phyloP scores from a whole-genome alignment of 1,284 basidiomycete species.

The Somion occarium region DNA sequence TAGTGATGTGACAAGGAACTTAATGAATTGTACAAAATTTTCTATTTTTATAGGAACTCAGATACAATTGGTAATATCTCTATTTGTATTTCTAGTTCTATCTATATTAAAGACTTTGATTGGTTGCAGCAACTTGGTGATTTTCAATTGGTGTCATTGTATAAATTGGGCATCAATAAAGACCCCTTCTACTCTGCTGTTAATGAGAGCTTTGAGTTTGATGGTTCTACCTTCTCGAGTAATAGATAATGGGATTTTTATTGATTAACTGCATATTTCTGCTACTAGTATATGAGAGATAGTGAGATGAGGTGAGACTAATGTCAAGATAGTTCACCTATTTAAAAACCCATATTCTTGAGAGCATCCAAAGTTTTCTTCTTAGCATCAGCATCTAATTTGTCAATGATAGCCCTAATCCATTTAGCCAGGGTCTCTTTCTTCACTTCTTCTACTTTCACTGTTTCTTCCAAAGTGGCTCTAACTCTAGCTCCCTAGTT shows the following conservation, averaged over 20 bases:
- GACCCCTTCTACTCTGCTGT: constrained; percentile 19
- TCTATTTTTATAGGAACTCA: constrained; percentile 1
- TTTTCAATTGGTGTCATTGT: constrained; percentile 7
- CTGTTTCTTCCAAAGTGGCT: no score
- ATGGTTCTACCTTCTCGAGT: background rate
- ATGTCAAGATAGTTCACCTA: no score
- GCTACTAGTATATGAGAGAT: no score
- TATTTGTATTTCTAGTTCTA: constrained; percentile 14
- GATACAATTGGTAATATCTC: constrained; percentile 14
- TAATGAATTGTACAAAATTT: constrained; percentile 8
- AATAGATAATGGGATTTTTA: background rate
- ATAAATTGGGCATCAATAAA: constrained; percentile 19
- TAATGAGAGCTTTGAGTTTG: constrained; percentile 9
- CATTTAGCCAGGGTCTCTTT: background rate
- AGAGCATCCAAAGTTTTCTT: background rate
- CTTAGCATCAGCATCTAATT: no score
- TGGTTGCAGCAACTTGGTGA: constrained; percentile 5
- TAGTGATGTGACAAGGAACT: constrained; percentile 10
- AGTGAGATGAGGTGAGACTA: no score
- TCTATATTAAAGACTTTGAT: constrained; percentile 22
- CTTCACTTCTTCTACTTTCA: no score
- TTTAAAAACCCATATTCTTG: no score
- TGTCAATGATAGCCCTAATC: background rate
- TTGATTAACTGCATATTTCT: no score
- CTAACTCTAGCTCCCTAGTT: no score